Evolutionary conservation across 768 basidiomycete species (phyloP).

Genomic region (Candolleomyces eurysporus): DNA sequence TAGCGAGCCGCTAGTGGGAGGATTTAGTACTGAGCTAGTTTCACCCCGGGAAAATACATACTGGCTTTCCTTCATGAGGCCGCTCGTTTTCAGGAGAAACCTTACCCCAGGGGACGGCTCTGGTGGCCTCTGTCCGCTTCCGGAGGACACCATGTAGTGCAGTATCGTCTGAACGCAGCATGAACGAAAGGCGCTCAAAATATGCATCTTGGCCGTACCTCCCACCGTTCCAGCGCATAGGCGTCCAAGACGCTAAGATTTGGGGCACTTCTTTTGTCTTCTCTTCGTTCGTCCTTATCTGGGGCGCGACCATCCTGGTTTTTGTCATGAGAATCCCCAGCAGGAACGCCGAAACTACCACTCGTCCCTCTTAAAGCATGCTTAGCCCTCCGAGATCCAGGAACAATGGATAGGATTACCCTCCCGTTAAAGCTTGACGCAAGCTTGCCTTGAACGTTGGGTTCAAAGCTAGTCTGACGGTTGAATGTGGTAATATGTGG

Average conservation of each 20-base stretch:
- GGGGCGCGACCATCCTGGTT: neutral
- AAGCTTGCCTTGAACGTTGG: conserved; percentile 75
- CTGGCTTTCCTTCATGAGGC: conserved; percentile 78
- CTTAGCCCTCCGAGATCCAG: neutral
- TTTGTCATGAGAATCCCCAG: conserved; percentile 18
- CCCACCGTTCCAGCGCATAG: conserved; percentile 88
- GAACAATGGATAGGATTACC: conserved; percentile 44
- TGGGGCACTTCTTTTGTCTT: conserved; percentile 55
- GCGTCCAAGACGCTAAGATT: conserved; percentile 66
- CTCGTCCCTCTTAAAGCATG: conserved; percentile 55
- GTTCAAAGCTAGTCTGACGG: conserved; percentile 67
- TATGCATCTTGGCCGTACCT: conserved; percentile 46
- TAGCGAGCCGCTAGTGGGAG: conserved; percentile 49
- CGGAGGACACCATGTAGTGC: conserved; percentile 97
- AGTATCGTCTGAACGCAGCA: conserved; percentile 74
- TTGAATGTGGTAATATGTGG: conserved; percentile 64
- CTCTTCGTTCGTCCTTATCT: conserved; percentile 61
- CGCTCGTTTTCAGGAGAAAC: conserved; percentile 78
- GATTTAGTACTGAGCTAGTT: conserved; percentile 12
- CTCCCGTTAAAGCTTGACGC: conserved; percentile 83
- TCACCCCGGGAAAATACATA: conserved; percentile 31
- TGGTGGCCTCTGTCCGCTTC: conserved; percentile 68
- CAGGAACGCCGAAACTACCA: conserved; percentile 82
- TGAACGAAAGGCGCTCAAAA: conserved; percentile 4
- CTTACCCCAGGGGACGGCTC: conserved; percentile 84